A percentile compares a stretch with the other conserved stretches of the same genome.
Evolutionary conservation across 495 filamentous ascomycete species (phyloP).

Genomic region (Penicillium samsonianum): DNA sequence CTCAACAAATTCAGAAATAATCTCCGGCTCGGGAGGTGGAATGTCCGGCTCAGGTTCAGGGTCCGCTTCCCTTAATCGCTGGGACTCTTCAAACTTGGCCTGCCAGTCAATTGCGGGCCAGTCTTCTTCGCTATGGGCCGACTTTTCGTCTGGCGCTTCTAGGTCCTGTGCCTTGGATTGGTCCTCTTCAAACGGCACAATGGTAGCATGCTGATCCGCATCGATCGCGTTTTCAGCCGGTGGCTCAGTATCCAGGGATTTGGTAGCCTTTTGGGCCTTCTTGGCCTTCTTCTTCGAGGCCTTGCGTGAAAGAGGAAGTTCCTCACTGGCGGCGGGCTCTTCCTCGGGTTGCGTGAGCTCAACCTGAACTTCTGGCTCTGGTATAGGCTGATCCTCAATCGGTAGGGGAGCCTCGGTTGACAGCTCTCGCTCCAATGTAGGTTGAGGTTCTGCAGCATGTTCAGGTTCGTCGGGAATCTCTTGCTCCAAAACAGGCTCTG

Average conservation of each 20-base stretch:
- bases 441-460: slow-evolving; percentile 1
- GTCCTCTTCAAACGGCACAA: slow-evolving; percentile 12
- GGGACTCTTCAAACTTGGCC: slow-evolving; percentile 27
- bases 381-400: slow-evolving; percentile 3
- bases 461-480: slow-evolving; percentile 5
- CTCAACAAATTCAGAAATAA: slow-evolving; percentile 39
- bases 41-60: slow-evolving; percentile 25
- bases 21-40: slow-evolving; percentile 27
- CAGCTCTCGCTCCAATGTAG: slow-evolving; percentile 6
- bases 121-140: slow-evolving; percentile 29
- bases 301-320: slow-evolving; percentile 29
- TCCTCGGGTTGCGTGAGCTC: background rate
- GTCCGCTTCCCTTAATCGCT: slow-evolving; percentile 28
- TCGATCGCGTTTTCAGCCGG: slow-evolving; percentile 2
- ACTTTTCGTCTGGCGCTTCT: slow-evolving; percentile 8
- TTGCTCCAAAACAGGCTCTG: background rate
- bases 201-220: slow-evolving; percentile 3
- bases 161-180: slow-evolving; percentile 16
- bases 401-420: background rate
- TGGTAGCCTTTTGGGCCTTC: slow-evolving; percentile 26
- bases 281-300: slow-evolving; percentile 30
- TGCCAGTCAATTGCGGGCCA: slow-evolving; percentile 47
- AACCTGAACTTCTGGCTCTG: slow-evolving; percentile 12
- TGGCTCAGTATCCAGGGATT: slow-evolving; percentile 10
- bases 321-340: slow-evolving; percentile 6